Base-by-base conservation (phyloP, 495 filamentous ascomycete species). In the Neurospora sp. region DNA sequence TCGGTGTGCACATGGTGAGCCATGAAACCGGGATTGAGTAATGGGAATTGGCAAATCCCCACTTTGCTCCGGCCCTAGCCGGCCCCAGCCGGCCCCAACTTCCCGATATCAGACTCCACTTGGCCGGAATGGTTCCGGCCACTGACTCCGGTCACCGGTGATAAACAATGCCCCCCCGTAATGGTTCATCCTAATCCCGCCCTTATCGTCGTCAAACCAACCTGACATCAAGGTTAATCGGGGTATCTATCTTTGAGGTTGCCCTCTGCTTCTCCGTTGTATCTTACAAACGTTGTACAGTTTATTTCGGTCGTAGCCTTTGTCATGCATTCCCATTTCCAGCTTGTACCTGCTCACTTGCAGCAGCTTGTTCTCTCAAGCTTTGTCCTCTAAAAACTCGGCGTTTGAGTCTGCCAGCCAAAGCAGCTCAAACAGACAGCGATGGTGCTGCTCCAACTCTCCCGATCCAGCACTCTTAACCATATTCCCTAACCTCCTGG, bases 401-500 rank as follows among this genome's bases (percentile, higher is more conserved):
- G 53, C 14, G 0, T 6, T 35, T 65, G 27, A 35, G 27, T 65
- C 53, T 70, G 5, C 72, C 12, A 73, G 72, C 79, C 79, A 82
- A 73, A 76, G 83, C 48, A 39, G 75, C 38, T 78, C 69, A 22
- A 78, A 77, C 72, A 85, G 78, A 65, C 80, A 73, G 38, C 75
- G 53, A 22, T 75, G 79, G 70, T 85, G 83, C 14, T 69, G 42
- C 27, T 79, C 74, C 39, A 85, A 74, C 73, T 80, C 69, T 77
- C 48, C 69, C 74, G 74, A 1, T 76, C 73, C 10, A 40, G 65
- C 39, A 78, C 72, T 9, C 70, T 61, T 42, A 16, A 72, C 41
- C n/a, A 74, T 59, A 77, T 72, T 73, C 83, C 85, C 91, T 90
- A 93, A 5, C 81, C 86, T 75, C 91, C 78, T 4, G 73, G 76